Evolutionary conservation across 495 filamentous ascomycete genomes (phyloP).

Genomic region (Xylaria sp.): DNA sequence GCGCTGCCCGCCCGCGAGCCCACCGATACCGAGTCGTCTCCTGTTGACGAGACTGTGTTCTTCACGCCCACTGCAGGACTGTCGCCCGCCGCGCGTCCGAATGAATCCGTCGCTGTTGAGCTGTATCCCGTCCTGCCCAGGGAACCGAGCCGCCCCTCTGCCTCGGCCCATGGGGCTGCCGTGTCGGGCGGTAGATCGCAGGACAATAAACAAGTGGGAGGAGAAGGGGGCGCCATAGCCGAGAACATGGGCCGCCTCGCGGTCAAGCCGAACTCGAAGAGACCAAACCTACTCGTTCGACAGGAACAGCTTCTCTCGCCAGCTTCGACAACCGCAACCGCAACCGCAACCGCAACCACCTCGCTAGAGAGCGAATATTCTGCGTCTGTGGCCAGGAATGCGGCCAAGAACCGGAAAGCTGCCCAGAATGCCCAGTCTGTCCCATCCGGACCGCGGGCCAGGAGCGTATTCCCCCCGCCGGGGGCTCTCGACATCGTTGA

Average conservation of each 20-base stretch:
- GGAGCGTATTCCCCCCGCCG: constrained; percentile 29
- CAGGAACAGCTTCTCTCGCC: constrained; percentile 48
- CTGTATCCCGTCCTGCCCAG: constrained; percentile 38
- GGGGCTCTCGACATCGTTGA: constrained; percentile 68
- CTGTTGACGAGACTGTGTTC: constrained; percentile 25
- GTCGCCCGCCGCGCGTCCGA: constrained; percentile 29
- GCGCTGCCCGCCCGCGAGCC: constrained; percentile 35
- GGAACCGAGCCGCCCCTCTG: constrained; percentile 22
- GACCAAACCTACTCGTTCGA: constrained; percentile 37
- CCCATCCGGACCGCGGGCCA: background rate
- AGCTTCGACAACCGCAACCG: constrained; percentile 36
- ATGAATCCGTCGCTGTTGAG: constrained; percentile 19
- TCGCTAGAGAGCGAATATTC: constrained; percentile 46
- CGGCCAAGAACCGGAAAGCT: constrained; percentile 36
- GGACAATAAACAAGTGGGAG: constrained; percentile 21
- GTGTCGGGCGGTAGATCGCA: constrained; percentile 28
- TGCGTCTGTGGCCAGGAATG: constrained; percentile 37
- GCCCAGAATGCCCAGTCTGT: constrained; percentile 21
- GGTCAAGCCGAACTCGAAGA: constrained; percentile 36
- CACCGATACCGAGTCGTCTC: constrained; percentile 25
- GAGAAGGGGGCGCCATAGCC: constrained; percentile 26
- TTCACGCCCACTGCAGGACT: constrained; percentile 25
- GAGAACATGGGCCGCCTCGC: constrained; percentile 41
- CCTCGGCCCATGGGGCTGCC: constrained; percentile 34
- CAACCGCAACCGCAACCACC: constrained; percentile 30